Evolutionary conservation across 306 rosid species (phyloP).

Genomic region (Mimosa pudica): DNA sequence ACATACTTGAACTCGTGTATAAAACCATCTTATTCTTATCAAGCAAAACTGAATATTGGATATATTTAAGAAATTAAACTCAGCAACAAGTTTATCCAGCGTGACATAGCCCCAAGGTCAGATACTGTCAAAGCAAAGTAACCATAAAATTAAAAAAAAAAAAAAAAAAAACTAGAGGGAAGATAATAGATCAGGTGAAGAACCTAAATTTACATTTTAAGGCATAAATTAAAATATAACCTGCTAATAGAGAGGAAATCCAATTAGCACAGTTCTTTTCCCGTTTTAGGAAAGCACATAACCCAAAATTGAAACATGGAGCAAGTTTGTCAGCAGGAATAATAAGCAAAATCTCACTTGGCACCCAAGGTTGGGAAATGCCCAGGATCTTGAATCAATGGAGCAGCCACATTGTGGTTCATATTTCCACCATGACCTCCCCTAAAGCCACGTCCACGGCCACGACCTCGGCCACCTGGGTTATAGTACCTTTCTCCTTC

Average conservation of each 20-base stretch:
- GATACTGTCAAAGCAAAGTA: conserved; percentile 17
- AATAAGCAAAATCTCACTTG: conserved; percentile 62
- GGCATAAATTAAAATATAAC: conserved; percentile 33
- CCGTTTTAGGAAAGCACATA: conserved; percentile 47
- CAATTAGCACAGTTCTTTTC: conserved; percentile 47
- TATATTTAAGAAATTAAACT: neutral
- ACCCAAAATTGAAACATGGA: conserved; percentile 55
- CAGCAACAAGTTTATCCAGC: neutral
- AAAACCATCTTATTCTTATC: neutral
- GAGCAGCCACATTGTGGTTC: conserved; percentile 57
- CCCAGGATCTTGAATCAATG: conserved; percentile 79
- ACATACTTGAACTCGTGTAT: no score
- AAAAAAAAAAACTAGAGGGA: conserved; percentile 23
- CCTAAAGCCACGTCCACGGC: conserved; percentile 75
- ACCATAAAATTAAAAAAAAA: no score
- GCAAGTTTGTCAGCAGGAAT: conserved; percentile 37
- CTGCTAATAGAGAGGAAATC: conserved; percentile 31
- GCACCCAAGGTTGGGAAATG: conserved; percentile 96
- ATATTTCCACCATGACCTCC: conserved; percentile 57
- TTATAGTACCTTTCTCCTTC: conserved; percentile 74
- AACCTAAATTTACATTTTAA: conserved; percentile 61
- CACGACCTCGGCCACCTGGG: conserved; percentile 80
- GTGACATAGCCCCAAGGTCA: conserved; percentile 12
- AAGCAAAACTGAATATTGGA: neutral
- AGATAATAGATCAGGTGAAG: conserved; percentile 37